These are phyloP conservation scores for Mycena latifolia DNA, from an alignment of 768 basidiomycete species.

Conservation along the genomic window DNA sequence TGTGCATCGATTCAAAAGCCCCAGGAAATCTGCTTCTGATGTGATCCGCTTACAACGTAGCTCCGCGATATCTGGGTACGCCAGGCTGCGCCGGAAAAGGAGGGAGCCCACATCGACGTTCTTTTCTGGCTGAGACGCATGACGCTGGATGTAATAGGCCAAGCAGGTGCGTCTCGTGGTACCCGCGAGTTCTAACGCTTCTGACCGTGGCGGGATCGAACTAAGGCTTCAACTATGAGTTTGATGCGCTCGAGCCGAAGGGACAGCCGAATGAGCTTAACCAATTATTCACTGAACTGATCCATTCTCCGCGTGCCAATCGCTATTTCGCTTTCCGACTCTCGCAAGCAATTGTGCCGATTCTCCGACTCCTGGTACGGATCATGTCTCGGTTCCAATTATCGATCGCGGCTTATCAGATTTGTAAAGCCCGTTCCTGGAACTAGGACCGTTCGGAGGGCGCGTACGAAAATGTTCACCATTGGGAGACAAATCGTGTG, in stretches of 20 bases:
- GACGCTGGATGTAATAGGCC: too few relatives aligned
- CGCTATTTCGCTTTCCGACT: constrained; percentile 28
- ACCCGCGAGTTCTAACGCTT: constrained; percentile 49
- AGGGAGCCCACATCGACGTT: constrained; percentile 44
- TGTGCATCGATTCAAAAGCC: constrained; percentile 18
- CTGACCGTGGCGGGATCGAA: too few relatives aligned
- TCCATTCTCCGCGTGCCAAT: constrained; percentile 26
- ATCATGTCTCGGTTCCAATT: constrained; percentile 39
- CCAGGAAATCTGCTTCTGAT: background rate
- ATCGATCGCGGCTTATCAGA: background rate
- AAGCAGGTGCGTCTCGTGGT: too few relatives aligned
- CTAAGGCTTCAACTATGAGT: constrained; percentile 45
- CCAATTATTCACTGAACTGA: constrained; percentile 47
- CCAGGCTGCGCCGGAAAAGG: constrained; percentile 35
- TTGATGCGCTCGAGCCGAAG: constrained; percentile 44
- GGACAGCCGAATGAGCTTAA: constrained; percentile 44
- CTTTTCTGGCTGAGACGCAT: constrained; percentile 48
- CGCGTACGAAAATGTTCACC: constrained; percentile 46
- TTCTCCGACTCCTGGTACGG: constrained; percentile 42
- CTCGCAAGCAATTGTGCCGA: constrained; percentile 42
- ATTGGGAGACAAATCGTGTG: constrained; percentile 53
- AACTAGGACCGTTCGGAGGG: constrained; percentile 24
- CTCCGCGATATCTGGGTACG: constrained; percentile 49
- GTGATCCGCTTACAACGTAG: constrained; percentile 31
- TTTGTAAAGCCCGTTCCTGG: constrained; percentile 7